These are phyloP conservation scores for Fusarium verrucosum DNA, from an alignment of 2,329 filamentous ascomycete species.

Conservation along the genomic window DNA sequence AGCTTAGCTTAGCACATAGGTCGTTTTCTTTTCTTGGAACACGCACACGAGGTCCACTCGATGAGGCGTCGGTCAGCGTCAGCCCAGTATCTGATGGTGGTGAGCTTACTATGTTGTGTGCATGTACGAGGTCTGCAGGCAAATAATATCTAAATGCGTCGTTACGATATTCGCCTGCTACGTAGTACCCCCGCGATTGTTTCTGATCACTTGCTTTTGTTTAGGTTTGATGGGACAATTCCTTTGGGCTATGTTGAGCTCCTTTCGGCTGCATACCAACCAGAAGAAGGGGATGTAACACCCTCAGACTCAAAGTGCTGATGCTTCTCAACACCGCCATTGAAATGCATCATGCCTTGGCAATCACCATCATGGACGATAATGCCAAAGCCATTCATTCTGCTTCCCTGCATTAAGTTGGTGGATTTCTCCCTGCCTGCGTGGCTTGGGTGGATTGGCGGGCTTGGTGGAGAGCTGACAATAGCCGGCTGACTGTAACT, in stretches of 20 bases:
- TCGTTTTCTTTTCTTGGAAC: conserved; percentile 35
- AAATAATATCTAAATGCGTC: no score
- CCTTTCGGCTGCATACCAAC: conserved; percentile 22
- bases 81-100: conserved; percentile 3
- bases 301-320: neutral
- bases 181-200: neutral
- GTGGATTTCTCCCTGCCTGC: conserved; percentile 22
- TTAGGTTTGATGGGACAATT: conserved; percentile 7
- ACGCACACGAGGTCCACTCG: conserved; percentile 19
- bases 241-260: neutral
- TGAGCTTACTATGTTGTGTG: neutral
- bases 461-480: conserved; percentile 14
- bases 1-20: no score
- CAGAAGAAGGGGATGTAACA: neutral
- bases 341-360: conserved; percentile 9
- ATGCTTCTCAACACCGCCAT: neutral
- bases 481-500: conserved; percentile 28
- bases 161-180: conserved; percentile 1
- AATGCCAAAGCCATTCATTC: conserved; percentile 1
- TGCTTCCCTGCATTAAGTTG: conserved; percentile 25
- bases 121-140: conserved; percentile 9
- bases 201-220: neutral
- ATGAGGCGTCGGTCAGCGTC: conserved; percentile 20
- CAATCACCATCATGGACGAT: conserved; percentile 6
- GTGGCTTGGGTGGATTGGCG: conserved; percentile 31